phyloP scores from a whole-genome alignment of 1,284 basidiomycete species.

The Spongispora temasekensis region DNA sequence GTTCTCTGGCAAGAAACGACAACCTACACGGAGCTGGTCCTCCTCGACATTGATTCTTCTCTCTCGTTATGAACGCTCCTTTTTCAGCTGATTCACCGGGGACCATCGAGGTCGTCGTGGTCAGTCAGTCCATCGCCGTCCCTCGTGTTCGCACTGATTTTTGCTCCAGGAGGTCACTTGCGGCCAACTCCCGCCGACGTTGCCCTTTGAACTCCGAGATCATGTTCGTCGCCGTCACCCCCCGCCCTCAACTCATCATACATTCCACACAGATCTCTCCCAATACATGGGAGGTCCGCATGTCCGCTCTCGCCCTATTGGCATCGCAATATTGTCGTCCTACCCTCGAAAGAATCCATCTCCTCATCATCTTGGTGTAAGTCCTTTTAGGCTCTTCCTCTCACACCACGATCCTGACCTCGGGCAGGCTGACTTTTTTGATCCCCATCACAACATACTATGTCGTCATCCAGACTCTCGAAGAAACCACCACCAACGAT shows the following conservation, averaged over 20 bases:
- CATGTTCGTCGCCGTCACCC: conserved; percentile 24
- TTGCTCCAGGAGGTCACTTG: conserved; percentile 36
- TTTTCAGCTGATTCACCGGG: conserved; percentile 12
- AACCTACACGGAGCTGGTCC: conserved; percentile 21
- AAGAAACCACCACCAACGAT: conserved; percentile 8
- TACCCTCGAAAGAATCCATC: conserved; percentile 48
- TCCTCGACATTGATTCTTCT: conserved; percentile 10
- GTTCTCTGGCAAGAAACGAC: conserved; percentile 1
- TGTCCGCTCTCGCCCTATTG: conserved; percentile 41
- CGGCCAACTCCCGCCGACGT: conserved; percentile 27
- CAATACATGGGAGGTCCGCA: conserved; percentile 47
- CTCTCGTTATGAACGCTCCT: conserved; percentile 13
- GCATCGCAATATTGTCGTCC: conserved; percentile 48
- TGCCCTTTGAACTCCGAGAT: conserved; percentile 40
- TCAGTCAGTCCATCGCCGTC: no score
- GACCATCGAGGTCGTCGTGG: conserved; percentile 28
- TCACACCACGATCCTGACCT: not conserved
- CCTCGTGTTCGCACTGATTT: conserved; percentile 9
- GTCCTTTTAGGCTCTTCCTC: conserved; percentile 12
- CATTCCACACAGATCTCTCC: conserved; percentile 41
- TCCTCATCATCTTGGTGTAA: conserved; percentile 44
- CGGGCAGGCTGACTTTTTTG: conserved; percentile 40
- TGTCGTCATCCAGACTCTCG: conserved; percentile 32
- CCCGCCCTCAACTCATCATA: not conserved
- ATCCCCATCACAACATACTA: conserved; percentile 45